phyloP scores from a whole-genome alignment of 2,329 filamentous ascomycete species.

The Dactylella cylindrospora region DNA sequence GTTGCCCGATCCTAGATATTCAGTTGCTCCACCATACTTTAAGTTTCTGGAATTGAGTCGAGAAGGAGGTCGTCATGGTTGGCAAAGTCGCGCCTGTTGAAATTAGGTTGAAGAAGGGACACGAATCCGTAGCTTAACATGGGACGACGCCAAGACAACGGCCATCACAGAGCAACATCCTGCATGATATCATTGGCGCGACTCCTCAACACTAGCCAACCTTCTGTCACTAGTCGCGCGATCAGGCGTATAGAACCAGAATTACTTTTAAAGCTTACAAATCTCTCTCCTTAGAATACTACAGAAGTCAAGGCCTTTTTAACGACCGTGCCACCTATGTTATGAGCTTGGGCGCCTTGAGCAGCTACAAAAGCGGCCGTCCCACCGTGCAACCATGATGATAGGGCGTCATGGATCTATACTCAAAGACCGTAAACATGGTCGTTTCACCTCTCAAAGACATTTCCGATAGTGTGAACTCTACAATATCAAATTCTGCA shows the following conservation, averaged over 20 bases:
- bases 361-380: conserved; percentile 13
- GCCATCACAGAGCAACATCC: too few species aligned
- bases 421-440: conserved; percentile 44
- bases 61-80: conserved; percentile 10
- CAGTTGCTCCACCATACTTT: too few species aligned
- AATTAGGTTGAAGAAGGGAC: conserved; percentile 13
- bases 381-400: conserved; percentile 38
- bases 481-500: conserved; percentile 39
- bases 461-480: conserved; percentile 44
- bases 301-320: too few species aligned
- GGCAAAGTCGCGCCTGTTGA: conserved; percentile 12
- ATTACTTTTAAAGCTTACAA: too few species aligned
- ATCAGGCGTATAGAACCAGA: conserved; percentile 28
- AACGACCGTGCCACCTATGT: too few species aligned
- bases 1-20: too few species aligned
- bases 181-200: conserved; percentile 38
- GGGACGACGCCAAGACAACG: conserved; percentile 31
- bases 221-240: conserved; percentile 34
- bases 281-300: too few species aligned
- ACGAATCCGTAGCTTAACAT: conserved; percentile 36
- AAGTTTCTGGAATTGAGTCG: not conserved
- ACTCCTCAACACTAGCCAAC: conserved; percentile 10
- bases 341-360: conserved; percentile 14
- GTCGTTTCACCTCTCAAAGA: conserved; percentile 43
- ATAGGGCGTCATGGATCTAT: conserved; percentile 42